Evolutionary conservation across 495 filamentous ascomycete genomes (phyloP), one percentile per base, ranked within the genome.

Genomic region (Aspergillus heteromorphus): DNA sequence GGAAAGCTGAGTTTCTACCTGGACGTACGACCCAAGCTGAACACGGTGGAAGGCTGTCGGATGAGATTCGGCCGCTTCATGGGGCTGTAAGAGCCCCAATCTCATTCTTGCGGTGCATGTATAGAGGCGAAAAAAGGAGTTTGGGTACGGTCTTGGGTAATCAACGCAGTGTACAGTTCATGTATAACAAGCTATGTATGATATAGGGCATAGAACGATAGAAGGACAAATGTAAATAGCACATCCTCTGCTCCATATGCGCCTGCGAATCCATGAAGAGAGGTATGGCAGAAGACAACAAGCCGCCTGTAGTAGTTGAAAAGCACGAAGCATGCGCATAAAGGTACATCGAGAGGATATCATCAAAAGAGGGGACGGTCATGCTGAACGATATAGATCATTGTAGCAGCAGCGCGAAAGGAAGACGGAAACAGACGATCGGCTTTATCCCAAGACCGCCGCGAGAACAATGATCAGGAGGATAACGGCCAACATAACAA

Each of bases 1-100:
- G 81, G 78, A 45, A 86, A 85, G 57, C 69, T 97, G 57, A 95
- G 86, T 58, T 98, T 98, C 68, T 97, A 89, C 69, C 70, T 98
- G 54, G 93, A 98, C 67, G 93, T 97, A 16, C 79, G 93, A 66
- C 93, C 93, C 4, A 98, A 98, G 77, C 59, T 98, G 69, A 96
- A 96, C 73, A 86, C 79, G 34, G 89, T 82, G 78, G 93, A 97
- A 73, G 93, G 93, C 0, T 83, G 86, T 64, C 87, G 86, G 71
- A 91, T 96, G 91, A 81, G 93, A 54, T 79, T 82, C 38, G 70
- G 77, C 62, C 80, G 75, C 48, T 79, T 80, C 45, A 62, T 81
- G 45, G 85, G 91, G n/a, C 64, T 89, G 5, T 77, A 53, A 63
- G 29, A n/a, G 17, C 19, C 31, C 21, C 36, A n/a, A 48, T 48